phyloP scores from a whole-genome alignment of 1,284 basidiomycete genomes.

The Malassezia furfur region DNA sequence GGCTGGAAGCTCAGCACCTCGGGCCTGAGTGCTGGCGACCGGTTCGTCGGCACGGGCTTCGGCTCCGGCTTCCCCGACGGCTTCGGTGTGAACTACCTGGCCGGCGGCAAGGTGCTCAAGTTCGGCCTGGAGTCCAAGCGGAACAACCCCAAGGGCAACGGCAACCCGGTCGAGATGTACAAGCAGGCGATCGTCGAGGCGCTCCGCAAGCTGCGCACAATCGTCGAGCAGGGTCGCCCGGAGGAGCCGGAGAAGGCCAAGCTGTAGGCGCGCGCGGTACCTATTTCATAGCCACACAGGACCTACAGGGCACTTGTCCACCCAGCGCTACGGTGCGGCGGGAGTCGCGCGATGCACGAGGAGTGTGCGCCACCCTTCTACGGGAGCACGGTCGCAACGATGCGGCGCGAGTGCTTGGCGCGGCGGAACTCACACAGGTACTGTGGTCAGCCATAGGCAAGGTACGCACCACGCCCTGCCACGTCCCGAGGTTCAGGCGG shows the following conservation, averaged over 20 bases:
- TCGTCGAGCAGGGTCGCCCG: slow-evolving; percentile 52
- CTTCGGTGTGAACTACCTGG: slow-evolving; percentile 55
- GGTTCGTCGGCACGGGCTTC: slow-evolving; percentile 81
- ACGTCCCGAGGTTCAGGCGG: slow-evolving; percentile 71
- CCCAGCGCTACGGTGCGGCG: no score
- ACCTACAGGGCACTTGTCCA: no score
- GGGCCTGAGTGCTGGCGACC: slow-evolving; percentile 72
- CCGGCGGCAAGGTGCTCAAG: slow-evolving; percentile 70
- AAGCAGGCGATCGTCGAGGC: slow-evolving; percentile 61
- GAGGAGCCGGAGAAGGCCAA: slow-evolving; percentile 24
- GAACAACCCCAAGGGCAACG: slow-evolving; percentile 49
- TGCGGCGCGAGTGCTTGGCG: slow-evolving; percentile 57
- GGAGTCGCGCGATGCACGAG: not conserved
- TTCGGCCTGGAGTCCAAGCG: slow-evolving; percentile 90
- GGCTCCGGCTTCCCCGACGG: slow-evolving; percentile 47
- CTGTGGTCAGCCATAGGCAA: slow-evolving; percentile 4
- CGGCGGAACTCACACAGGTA: slow-evolving; percentile 73
- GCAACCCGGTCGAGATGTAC: slow-evolving; percentile 62
- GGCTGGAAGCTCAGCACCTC: slow-evolving; percentile 88
- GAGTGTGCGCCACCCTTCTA: slow-evolving; percentile 9
- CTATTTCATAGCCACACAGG: no score
- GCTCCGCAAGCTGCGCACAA: slow-evolving; percentile 62
- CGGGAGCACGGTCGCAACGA: slow-evolving; percentile 71
- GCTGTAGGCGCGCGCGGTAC: slow-evolving; percentile 14
- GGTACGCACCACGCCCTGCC: slow-evolving; percentile 60